Evolutionary conservation across 345 rosid genomes (phyloP), one percentile per base, ranked within the genome.

Genomic region (Eucalyptus shirleyi): DNA sequence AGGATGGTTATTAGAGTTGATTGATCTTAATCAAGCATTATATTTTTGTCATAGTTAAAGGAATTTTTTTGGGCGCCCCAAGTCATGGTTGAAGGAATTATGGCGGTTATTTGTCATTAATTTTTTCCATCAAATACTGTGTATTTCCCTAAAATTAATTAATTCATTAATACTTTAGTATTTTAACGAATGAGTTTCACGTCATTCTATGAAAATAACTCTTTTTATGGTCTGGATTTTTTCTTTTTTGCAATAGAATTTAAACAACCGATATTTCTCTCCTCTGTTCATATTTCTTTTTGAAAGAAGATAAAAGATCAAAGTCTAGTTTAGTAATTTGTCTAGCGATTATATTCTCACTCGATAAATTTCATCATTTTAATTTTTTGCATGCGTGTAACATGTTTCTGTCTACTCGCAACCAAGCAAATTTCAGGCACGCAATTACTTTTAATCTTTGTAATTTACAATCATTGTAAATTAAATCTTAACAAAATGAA

Each of bases 1-100:
- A 50, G 0, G 3, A 50, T 50, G 18, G 7, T 1, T 15, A 15
- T 0, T 15, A 6, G 51, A 2, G 6, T 62, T 62, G 16, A 62
- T 62, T 16, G 1, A 62, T 62, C 32, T 28, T 62, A 30, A 85
- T 45, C 34, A 45, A 69, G 26, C 10, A 65, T n/a, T 15, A 4
- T 21, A 19, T 40, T 37, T 19, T 40, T 37, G 2, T 77, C 4
- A 21, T 77, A 11, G 3, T 21, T 77, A 23, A 21, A 23, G 16
- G 16, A 12, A 77, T 77, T 37, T 3, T 53, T 53, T 7, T 53
- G 56, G 24, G 56, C 23, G 23, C 23, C 55, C 2, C 19, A 51
- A 51, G 21, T 77, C 8, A 37, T 77, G 6, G 11, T 37, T 21
- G 11, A 37, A 23, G 28, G 16, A 21, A 40, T 77, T 37, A 77